Base-by-base conservation (phyloP, 2,329 filamentous ascomycete genomes). In the Trichoderma koningiopsis region DNA sequence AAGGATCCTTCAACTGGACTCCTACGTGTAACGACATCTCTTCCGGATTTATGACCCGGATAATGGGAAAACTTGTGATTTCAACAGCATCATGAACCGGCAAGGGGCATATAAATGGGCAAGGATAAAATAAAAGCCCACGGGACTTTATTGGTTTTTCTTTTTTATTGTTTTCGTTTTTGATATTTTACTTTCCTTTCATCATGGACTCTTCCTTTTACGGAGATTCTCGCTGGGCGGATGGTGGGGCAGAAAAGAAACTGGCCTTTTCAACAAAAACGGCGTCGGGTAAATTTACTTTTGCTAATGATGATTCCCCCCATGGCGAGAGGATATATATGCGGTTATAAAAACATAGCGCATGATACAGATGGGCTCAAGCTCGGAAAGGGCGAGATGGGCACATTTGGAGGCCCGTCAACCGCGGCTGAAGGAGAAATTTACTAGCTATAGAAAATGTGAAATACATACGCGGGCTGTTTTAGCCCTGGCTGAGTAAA, bases 81-180 rank as follows among this genome's bases (percentile, higher is more conserved):
- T 81, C 80, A 82, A 82, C 79, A 81, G 79, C 79, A 81, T 79
- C 77, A 80, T 79, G 77, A 79, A 79, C 76, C 80, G 80, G 79
- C 79, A 76, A 79, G 61, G 33, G 77, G 77, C 77, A 81, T 78
- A 57, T 67, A 73, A 33, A 33, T 76, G 74, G 75, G 72, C 75
- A 73, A 74, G 76, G 75, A 74, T 71, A 77, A 72, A 71, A 56
- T 73, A 73, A 69, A 74, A 72, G 75, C 71, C 72, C 71, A 72
- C 70, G 59, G 74, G 75, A 71, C 43, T 71, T 74, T 74, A 70
- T 72, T 72, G 67, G 40, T 74, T 75, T 71, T 43, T 59, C 3
- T 1, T 22, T 55, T 63, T 53, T 53, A 14, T 35, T 35, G 33
- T 53, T 55, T 40, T 56, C 19, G 40, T 35, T 8, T 63, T 64